Percentiles rank a stretch among this genome's conserved stretches.
phyloP scores from a whole-genome alignment of 768 basidiomycete species.

The Boletus reticuloceps region DNA sequence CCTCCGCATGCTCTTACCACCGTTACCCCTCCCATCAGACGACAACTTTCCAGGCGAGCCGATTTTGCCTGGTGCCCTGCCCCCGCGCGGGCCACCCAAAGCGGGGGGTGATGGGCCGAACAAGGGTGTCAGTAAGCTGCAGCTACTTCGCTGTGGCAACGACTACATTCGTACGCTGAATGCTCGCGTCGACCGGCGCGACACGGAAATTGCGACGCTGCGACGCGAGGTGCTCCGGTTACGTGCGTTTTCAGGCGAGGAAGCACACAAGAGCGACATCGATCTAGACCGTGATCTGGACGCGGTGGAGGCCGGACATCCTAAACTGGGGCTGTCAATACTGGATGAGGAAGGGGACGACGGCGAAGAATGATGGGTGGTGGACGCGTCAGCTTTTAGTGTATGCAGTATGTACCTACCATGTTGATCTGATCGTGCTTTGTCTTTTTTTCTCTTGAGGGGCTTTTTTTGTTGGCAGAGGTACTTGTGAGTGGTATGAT shows the following conservation, averaged over 20 bases:
- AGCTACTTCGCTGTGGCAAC: constrained; percentile 87
- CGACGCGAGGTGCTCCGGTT: constrained; percentile 65
- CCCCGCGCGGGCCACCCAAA: constrained; percentile 86
- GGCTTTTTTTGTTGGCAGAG: neutral
- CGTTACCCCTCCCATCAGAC: constrained; percentile 80
- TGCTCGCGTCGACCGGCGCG: constrained; percentile 72
- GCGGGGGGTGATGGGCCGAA: constrained; percentile 89
- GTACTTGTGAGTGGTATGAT: neutral
- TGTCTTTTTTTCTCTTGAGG: neutral
- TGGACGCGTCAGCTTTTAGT: neutral
- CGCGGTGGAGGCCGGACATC: constrained; percentile 21
- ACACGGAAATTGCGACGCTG: constrained; percentile 70
- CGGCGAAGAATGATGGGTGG: constrained; percentile 18
- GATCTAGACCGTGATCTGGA: constrained; percentile 32
- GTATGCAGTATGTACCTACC: constrained; percentile 8
- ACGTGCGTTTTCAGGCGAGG: constrained; percentile 36
- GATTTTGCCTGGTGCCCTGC: constrained; percentile 81
- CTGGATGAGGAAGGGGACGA: constrained; percentile 37
- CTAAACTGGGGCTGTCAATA: constrained; percentile 18
- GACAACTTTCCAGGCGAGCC: constrained; percentile 70
- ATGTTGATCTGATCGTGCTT: constrained; percentile 7
- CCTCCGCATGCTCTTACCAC: constrained; percentile 78
- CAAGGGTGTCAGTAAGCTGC: constrained; percentile 90
- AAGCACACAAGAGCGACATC: constrained; percentile 18
- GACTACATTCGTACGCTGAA: constrained; percentile 80